Conservation (phyloP, 495 filamentous ascomycete genomes). For the Lasiosphaeria miniovina region DNA sequence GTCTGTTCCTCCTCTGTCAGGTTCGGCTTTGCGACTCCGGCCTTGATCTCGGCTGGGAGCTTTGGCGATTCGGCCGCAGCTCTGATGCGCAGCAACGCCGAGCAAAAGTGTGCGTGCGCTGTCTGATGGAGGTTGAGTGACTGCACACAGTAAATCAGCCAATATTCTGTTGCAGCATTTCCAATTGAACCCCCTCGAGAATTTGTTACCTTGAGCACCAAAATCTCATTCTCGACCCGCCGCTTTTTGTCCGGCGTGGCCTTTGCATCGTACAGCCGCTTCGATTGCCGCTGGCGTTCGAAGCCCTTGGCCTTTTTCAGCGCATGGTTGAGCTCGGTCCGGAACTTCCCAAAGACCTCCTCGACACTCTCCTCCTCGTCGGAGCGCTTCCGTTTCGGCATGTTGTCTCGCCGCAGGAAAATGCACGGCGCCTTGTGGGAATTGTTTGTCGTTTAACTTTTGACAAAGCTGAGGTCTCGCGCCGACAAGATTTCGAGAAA, state of each 20-base stretch:
- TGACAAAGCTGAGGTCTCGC: neutral
- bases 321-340: constrained; percentile 59
- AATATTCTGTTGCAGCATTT: neutral
- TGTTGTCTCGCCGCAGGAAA: constrained; percentile 15
- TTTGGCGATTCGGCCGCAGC: constrained; percentile 53
- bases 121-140: constrained; percentile 61
- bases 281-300: constrained; percentile 82
- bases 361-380: constrained; percentile 39
- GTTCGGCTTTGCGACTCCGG: constrained; percentile 44
- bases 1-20: constrained; percentile 45
- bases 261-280: constrained; percentile 66
- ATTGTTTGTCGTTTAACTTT: constrained; percentile 23
- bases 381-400: constrained; percentile 49
- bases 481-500: neutral
- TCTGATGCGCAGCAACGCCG: constrained; percentile 71
- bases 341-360: constrained; percentile 55
- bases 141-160: constrained; percentile 4
- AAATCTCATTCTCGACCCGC: constrained; percentile 69
- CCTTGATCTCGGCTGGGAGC: constrained; percentile 50
- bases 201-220: constrained; percentile 64
- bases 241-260: constrained; percentile 47
- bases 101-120: constrained; percentile 69
- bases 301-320: constrained; percentile 82
- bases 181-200: constrained; percentile 6
- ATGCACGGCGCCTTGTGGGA: neutral